Percentiles rank a stretch among this genome's conserved stretches.
These are phyloP conservation scores for Sorghum bicolor DNA, from an alignment of 176 grass and related monocot species.

Conservation along the genomic window Sorghum_bicolor_NCBIv3 NC_012871.2:74391001-74391500, in stretches of 20 bases:
- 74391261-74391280: not conserved
- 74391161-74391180: slow-evolving; percentile 22
- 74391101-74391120: slow-evolving; percentile 89
- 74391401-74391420: not conserved
- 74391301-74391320: not conserved
- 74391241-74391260: not conserved
- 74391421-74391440: not conserved
- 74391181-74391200: slow-evolving; percentile 41
- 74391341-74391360: not conserved
- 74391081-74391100: slow-evolving; percentile 60
- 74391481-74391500: no score
- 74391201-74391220: slow-evolving; percentile 67
- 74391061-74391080: slow-evolving; percentile 67
- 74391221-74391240: slow-evolving; percentile 69
- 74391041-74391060: slow-evolving; percentile 82
- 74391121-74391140: slow-evolving; percentile 46
- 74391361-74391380: not conserved
- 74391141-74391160: not conserved
- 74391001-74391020: slow-evolving; percentile 59
- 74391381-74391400: not conserved
- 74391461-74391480: no score
- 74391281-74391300: not conserved
- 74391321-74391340: not conserved
- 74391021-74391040: slow-evolving; percentile 75
- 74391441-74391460: not conserved